Evolutionary conservation across 345 rosid species (phyloP).

Genomic region (Corchorus olitorius): DNA sequence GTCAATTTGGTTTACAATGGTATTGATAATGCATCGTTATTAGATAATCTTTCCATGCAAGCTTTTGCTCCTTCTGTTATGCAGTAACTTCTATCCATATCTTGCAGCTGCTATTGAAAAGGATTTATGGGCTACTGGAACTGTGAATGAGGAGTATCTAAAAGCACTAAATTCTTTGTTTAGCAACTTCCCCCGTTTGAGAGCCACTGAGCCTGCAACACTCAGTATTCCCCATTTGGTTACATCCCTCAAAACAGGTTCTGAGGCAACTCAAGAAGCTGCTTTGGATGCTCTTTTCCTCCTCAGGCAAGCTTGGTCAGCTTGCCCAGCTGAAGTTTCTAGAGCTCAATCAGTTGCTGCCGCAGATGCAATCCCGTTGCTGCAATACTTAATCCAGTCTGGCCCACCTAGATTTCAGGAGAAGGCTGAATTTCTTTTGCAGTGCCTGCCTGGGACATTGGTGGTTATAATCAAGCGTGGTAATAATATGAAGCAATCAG

Average conservation of each 20-base stretch:
- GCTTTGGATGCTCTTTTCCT: slow-evolving; percentile 93
- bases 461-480: slow-evolving; percentile 93
- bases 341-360: slow-evolving; percentile 97
- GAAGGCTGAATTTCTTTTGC: slow-evolving; percentile 93
- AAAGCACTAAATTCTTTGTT: slow-evolving; percentile 88
- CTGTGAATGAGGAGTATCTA: slow-evolving; percentile 92
- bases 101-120: slow-evolving; percentile 96
- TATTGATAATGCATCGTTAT: neutral
- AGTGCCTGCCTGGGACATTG: slow-evolving; percentile 97
- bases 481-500: slow-evolving; percentile 98
- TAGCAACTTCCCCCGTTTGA: slow-evolving; percentile 93
- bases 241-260: slow-evolving; percentile 86
- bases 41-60: slow-evolving; percentile 6
- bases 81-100: slow-evolving; percentile 20
- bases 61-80: slow-evolving; percentile 9
- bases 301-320: slow-evolving; percentile 99
- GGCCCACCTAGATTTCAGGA: slow-evolving; percentile 99
- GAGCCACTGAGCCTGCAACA: slow-evolving; percentile 98
- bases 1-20: neutral
- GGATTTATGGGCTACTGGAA: slow-evolving; percentile 96
- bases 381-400: slow-evolving; percentile 95
- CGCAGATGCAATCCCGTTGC: slow-evolving; percentile 95
- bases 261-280: slow-evolving; percentile 99
- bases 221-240: slow-evolving; percentile 97
- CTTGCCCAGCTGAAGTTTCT: slow-evolving; percentile 97